Conservation (phyloP, 2,329 filamentous ascomycete species). For the Aureobasidium subglaciale region DNA sequence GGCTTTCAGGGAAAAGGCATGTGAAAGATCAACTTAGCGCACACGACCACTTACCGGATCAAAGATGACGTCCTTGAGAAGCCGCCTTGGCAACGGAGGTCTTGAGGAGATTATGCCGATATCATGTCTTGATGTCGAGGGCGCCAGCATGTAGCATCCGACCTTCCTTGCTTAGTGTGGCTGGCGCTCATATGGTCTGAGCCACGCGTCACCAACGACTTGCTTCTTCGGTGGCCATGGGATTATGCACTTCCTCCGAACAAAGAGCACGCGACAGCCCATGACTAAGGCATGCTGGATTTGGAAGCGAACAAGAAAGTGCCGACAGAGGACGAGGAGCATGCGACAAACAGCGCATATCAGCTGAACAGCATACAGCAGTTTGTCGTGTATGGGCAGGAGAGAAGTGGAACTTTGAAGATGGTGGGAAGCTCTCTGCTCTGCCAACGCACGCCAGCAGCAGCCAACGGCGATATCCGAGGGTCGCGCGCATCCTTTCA, state of each 20-base stretch:
- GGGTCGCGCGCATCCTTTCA: background rate
- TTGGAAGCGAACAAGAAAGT: background rate
- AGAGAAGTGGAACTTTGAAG: background rate
- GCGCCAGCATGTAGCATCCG: background rate
- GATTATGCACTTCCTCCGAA: background rate
- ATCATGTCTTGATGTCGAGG: background rate
- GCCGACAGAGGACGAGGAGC: too few species aligned
- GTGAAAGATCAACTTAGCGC: constrained; percentile 10
- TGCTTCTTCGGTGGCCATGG: background rate
- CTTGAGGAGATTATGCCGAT: background rate
- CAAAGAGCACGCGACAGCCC: background rate
- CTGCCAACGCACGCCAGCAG: background rate
- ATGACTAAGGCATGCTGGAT: background rate
- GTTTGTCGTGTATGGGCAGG: background rate
- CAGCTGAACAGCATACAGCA: background rate
- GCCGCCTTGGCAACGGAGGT: constrained; percentile 1
- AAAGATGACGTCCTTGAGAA: background rate
- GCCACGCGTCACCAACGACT: background rate
- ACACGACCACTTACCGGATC: constrained; percentile 12
- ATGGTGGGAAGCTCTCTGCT: background rate
- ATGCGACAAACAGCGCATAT: too few species aligned
- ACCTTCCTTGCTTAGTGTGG: background rate
- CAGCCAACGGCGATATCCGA: constrained; percentile 4
- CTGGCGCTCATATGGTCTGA: background rate
- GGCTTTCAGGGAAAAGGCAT: constrained; percentile 5